Base-by-base conservation (phyloP, 805 yeast species). In the Candida piceae region DNA sequence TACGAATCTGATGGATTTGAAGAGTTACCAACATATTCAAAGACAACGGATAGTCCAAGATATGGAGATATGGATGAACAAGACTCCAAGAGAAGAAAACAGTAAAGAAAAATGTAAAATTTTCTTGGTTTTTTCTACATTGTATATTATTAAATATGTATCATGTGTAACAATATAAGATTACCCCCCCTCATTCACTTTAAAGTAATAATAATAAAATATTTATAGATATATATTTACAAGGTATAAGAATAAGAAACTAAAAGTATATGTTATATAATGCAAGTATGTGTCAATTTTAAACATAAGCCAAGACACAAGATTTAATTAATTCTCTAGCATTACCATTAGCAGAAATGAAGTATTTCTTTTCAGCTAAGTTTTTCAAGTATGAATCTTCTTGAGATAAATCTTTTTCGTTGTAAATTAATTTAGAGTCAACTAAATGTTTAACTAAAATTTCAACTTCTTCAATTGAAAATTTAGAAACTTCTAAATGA, bases 281-380 rank as follows among this genome's bases (percentile, higher is more conserved):
- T 31, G 19, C 18, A 31, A n/a, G 4, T 22, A 18, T 16, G 15
- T n/a, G 7, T 17, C n/a, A 6, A n/a, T 10, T 16, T 41, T 42
- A 60, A 35, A 55, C 55, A 42, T 60, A 63, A 19, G 53, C 46
- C 34, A 66, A 38, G 26, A 65, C 52, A 45, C 69, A 66, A 13
- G 68, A 52, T 38, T 66, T 69, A 36, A 74, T 47, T 24, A 78
- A 52, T 35, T 67, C 69, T 40, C 72, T 63, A 31, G 85, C 80
- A 50, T 79, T 80, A 47, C 88, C 88, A 50, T 75, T 77, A 24
- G 86, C 86, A 44, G 77, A 69, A 25, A 73, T 37, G 29, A 77
- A 61, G 51, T 72, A 78, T 51, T 72, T 73, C 47, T 74, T 72
- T 22, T 67, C 60, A 1, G 65, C 57, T 34, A 74, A 53, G 38